Evolutionary conservation across 176 grass and related monocot species (phyloP).

Genomic region (Typha latifolia): DNA sequence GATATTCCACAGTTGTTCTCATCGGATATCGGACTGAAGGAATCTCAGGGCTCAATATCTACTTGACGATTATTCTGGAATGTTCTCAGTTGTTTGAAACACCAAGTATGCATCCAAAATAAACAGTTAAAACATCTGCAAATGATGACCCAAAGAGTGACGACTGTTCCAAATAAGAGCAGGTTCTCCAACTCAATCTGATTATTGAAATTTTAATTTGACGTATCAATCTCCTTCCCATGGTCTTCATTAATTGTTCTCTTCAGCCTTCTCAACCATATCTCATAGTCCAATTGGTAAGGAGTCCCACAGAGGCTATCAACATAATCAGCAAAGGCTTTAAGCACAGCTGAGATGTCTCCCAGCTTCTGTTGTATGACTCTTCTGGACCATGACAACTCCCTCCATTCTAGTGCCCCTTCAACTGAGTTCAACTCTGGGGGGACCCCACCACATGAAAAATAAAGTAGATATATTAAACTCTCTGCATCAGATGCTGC

Average conservation of each 20-base stretch:
- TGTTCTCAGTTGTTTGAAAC: not conserved
- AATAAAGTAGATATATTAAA: conserved; percentile 88
- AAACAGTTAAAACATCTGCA: not conserved
- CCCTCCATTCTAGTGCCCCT: conserved; percentile 83
- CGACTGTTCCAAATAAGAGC: too few species aligned
- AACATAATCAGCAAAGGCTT: conserved; percentile 97
- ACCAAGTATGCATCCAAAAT: not conserved
- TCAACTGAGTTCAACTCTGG: conserved; percentile 88
- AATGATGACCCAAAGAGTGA: too few species aligned
- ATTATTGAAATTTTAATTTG: not conserved
- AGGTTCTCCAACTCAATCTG: too few species aligned
- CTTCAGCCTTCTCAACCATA: conserved; percentile 83
- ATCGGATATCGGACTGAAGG: too few species aligned
- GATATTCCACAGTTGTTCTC: too few species aligned
- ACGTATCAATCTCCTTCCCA: conserved; percentile 59
- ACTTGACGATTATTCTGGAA: not conserved
- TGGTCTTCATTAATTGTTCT: conserved; percentile 86
- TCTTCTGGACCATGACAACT: conserved; percentile 76
- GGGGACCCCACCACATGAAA: conserved; percentile 73
- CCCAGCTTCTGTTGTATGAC: conserved; percentile 94
- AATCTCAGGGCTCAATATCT: too few species aligned
- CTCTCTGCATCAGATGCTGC: conserved; percentile 84
- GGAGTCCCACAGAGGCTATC: conserved; percentile 91
- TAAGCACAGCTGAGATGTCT: conserved; percentile 74
- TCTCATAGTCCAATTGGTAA: conserved; percentile 87